Evolutionary conservation across 1,284 basidiomycete genomes (phyloP).

Genomic region (Chalciporus sp.): DNA sequence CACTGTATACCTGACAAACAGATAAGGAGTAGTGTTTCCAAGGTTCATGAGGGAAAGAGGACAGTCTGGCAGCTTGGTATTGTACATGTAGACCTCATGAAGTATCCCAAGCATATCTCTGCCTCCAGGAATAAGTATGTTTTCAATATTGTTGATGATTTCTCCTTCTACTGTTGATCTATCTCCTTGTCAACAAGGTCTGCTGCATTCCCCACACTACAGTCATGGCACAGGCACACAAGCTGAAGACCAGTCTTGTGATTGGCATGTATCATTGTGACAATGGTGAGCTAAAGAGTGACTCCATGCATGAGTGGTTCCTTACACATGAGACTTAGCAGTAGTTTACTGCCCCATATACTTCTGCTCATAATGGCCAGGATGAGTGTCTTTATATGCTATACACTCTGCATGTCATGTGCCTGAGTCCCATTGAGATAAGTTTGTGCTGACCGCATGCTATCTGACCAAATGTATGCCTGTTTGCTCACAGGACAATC

Average conservation of each 20-base stretch:
- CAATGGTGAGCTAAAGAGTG: constrained; percentile 2
- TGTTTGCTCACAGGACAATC: background rate
- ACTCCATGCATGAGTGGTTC: background rate
- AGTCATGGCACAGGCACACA: background rate
- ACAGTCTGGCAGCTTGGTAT: background rate
- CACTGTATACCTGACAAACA: constrained; percentile 14
- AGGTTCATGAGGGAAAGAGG: background rate
- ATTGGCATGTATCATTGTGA: constrained; percentile 2
- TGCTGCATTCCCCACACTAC: constrained; percentile 1
- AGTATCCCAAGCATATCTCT: constrained; percentile 3
- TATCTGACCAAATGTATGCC: background rate
- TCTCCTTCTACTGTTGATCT: constrained; percentile 4
- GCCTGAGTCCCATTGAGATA: background rate
- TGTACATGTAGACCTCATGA: constrained; percentile 7
- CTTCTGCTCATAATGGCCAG: background rate
- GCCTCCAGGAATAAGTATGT: constrained; percentile 7
- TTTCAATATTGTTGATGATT: constrained; percentile 10
- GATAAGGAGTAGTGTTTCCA: constrained; percentile 1
- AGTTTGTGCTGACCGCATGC: background rate
- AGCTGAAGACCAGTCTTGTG: background rate
- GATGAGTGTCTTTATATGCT: background rate
- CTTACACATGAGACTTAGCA: background rate
- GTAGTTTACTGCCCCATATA: constrained; percentile 2
- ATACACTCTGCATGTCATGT: background rate
- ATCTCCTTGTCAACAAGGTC: background rate